Percentiles rank a stretch among this genome's conserved stretches.
Evolutionary conservation across 2,329 filamentous ascomycete genomes (phyloP).

Genomic region (Pestalotiopsis sp.): DNA sequence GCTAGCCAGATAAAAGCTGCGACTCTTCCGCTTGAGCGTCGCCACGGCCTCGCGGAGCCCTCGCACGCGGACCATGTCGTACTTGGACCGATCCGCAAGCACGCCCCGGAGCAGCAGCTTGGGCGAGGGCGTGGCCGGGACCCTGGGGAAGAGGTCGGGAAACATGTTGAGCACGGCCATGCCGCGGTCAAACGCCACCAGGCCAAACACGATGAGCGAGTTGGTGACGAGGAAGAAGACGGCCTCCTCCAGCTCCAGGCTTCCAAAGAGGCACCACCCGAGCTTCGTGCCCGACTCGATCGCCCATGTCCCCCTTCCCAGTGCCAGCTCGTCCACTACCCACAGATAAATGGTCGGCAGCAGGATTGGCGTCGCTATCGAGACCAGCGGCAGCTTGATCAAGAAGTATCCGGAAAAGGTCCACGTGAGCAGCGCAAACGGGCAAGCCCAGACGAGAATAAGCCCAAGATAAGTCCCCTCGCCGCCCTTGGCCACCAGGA

Average conservation of each 20-base stretch:
- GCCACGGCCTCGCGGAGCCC: constrained; percentile 61
- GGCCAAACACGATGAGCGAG: constrained; percentile 67
- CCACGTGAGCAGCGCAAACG: constrained; percentile 67
- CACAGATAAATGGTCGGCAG: constrained; percentile 71
- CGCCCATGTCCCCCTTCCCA: constrained; percentile 71
- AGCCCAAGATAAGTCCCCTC: constrained; percentile 68
- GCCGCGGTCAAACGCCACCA: constrained; percentile 70
- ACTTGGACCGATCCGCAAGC: constrained; percentile 43
- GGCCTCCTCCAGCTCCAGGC: constrained; percentile 73
- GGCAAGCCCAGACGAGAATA: constrained; percentile 69
- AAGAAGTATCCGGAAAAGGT: constrained; percentile 65
- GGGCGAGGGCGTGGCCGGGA: constrained; percentile 51
- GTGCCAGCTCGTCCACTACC: constrained; percentile 69
- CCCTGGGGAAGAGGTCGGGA: constrained; percentile 54
- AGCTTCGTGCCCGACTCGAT: constrained; percentile 71
- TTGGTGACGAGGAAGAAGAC: constrained; percentile 75
- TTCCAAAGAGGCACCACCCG: constrained; percentile 61
- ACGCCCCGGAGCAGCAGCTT: constrained; percentile 54
- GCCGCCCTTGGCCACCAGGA: constrained; percentile 44
- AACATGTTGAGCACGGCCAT: constrained; percentile 67
- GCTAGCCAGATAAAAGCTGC: constrained; percentile 74
- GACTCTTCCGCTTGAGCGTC: constrained; percentile 64
- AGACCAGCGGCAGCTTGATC: constrained; percentile 57
- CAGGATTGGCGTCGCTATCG: constrained; percentile 60
- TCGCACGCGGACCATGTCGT: constrained; percentile 58